phyloP scores from a whole-genome alignment of 805 yeast genomes.

The Yarrowia sp. region DNA sequence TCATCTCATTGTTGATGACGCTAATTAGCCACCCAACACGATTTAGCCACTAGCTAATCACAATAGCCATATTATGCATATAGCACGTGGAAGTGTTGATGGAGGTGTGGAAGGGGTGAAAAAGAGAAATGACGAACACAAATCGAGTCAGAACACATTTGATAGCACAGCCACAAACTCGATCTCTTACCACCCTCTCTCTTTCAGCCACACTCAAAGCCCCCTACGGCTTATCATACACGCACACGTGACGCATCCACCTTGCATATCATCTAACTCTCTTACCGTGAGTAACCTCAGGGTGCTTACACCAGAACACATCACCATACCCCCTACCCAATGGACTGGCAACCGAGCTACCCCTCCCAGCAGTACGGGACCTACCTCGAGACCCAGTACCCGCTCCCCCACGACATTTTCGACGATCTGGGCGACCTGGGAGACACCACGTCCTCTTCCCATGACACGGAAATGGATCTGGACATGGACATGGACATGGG shows the following conservation, averaged over 20 bases:
- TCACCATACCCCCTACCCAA: not conserved
- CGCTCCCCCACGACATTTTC: constrained; percentile 11
- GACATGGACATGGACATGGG: constrained; percentile 17
- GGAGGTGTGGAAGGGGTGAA: not conserved
- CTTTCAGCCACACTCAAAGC: no score
- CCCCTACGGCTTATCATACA: not conserved
- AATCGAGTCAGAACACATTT: no score
- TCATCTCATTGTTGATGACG: no score
- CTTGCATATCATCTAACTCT: constrained; percentile 43
- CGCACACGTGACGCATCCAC: constrained; percentile 20
- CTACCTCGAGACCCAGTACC: constrained; percentile 2
- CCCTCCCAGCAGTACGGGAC: not conserved
- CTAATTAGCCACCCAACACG: not conserved
- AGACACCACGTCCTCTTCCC: constrained; percentile 12
- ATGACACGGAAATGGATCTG: constrained; percentile 32
- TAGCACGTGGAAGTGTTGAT: constrained; percentile 9
- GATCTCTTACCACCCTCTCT: no score
- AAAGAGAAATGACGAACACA: not conserved
- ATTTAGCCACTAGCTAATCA: constrained; percentile 17
- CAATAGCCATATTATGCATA: constrained; percentile 7
- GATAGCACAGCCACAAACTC: no score
- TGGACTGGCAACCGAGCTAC: constrained; percentile 29
- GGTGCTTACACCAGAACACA: not conserved
- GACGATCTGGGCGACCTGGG: constrained; percentile 8
- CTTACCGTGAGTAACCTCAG: not conserved